Evolutionary conservation across 352 stramenopile species (phyloP), one percentile per base, ranked within the genome.

Genomic region (Blastocystis sp.): DNA sequence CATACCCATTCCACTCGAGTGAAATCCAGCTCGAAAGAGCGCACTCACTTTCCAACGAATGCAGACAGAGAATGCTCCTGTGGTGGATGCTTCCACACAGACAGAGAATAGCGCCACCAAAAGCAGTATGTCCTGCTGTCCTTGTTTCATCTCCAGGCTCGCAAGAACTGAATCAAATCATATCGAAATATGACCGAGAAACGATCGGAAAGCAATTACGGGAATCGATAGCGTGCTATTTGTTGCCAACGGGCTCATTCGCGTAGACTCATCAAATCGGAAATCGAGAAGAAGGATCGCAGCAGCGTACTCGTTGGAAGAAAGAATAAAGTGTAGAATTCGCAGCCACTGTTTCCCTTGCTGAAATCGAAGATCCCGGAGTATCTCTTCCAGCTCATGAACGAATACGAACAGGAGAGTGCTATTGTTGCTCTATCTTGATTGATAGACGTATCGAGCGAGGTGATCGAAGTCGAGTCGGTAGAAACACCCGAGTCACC

Each of bases 401-500:
- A 85, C n/a, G 74, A 85, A n/a, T 85, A 69, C 41, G 74, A 85
- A 39, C 74, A 69, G 21, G 70, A 81, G 51, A 80, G 31, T 60
- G 2, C 39, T 62, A 39, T 29, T 62, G 1, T 61, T 55, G 55
- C 37, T 55, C 19, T 31, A 3, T 78, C 33, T 4, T 50, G 55
- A 51, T 1, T 13, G 3, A 9, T 78, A 78, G 67, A 21, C 41
- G 33, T 13, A 26, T 55, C 12, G 24, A 24, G 41, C 19, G 37
- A 63, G 66, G 41, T 41, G 29, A 29, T 65, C 6, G 39, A 39
- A 39, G 35, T 50, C 21, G 45, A 67, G 0, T 37, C 33, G 13
- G 16, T 26, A 3, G 31, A 29, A 12, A 16, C 37, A n/a, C 16
- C 71, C 33, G 31, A 4, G 16, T 19, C 51, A 31, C 12, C 31